Conservation (phyloP, 164 flowering plant genomes). For the Akebia trifoliata region DNA sequence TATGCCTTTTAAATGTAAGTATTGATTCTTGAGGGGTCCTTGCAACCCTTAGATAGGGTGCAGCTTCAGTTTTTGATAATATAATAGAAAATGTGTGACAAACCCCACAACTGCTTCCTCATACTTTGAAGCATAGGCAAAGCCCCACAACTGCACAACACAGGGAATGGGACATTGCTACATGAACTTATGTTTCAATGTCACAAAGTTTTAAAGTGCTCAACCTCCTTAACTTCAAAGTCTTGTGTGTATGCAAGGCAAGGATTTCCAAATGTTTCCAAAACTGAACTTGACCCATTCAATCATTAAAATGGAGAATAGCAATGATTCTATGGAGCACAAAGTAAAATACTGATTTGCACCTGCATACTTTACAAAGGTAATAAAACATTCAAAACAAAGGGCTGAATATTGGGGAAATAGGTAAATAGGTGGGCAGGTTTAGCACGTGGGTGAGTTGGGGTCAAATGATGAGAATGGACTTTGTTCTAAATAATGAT, state of each 20-base stretch:
- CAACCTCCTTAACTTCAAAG: slow-evolving; percentile 88
- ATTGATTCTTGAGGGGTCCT: slow-evolving; percentile 95
- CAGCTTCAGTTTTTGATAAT: slow-evolving; percentile 65
- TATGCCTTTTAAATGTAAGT: slow-evolving; percentile 73
- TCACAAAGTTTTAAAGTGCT: no score
- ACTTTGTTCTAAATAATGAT: no score
- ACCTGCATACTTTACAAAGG: slow-evolving; percentile 42
- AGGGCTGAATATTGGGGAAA: no score
- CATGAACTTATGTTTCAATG: no score
- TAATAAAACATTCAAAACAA: no score
- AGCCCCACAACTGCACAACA: slow-evolving; percentile 84
- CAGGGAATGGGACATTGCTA: not conserved
- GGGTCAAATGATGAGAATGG: no score
- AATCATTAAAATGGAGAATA: slow-evolving; percentile 30
- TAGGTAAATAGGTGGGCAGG: no score
- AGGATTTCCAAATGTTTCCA: slow-evolving; percentile 93
- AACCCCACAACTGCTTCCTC: slow-evolving; percentile 72
- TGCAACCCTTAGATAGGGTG: slow-evolving; percentile 81
- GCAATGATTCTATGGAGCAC: slow-evolving; percentile 50
- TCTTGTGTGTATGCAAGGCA: slow-evolving; percentile 76
- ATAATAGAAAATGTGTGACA: slow-evolving; percentile 94
- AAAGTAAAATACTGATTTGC: slow-evolving; percentile 84
- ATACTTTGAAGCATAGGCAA: slow-evolving; percentile 70
- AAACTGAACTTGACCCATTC: slow-evolving; percentile 83
- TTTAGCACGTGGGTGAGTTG: no score